phyloP scores from a whole-genome alignment of 1,139 yeast species.

The Pichia terricola region DNA sequence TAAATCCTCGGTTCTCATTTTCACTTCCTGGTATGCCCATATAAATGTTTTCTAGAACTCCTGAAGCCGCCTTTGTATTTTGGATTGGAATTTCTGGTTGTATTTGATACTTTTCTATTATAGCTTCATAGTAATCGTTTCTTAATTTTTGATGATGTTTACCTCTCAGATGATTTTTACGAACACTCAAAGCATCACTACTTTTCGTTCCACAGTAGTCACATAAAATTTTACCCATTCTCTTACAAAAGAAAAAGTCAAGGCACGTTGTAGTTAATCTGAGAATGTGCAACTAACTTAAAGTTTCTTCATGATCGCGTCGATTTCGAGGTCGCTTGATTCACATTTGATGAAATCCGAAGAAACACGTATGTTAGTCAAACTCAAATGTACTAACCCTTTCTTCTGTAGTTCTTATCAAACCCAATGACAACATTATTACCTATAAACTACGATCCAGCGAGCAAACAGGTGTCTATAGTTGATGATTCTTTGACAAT shows the following conservation, averaged over 20 bases:
- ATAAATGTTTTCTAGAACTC: slow-evolving; percentile 28
- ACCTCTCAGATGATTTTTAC: slow-evolving; percentile 76
- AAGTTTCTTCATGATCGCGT: too few species aligned
- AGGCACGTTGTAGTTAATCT: neutral
- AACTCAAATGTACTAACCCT: too few species aligned
- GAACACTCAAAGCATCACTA: slow-evolving; percentile 69
- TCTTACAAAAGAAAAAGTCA: neutral
- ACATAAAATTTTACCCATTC: slow-evolving; percentile 62
- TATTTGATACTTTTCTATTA: neutral
- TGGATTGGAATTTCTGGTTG: too few species aligned
- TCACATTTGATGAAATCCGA: too few species aligned
- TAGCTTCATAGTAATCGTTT: slow-evolving; percentile 41
- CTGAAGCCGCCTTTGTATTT: too few species aligned
- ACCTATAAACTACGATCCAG: slow-evolving; percentile 24
- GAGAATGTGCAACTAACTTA: neutral
- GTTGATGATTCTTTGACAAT: slow-evolving; percentile 16
- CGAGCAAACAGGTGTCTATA: slow-evolving; percentile 21
- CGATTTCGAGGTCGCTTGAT: too few species aligned
- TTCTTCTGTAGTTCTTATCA: too few species aligned
- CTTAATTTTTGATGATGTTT: slow-evolving; percentile 68
- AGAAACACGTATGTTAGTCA: too few species aligned
- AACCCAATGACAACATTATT: slow-evolving; percentile 3
- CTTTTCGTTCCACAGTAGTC: slow-evolving; percentile 68
- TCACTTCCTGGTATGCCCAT: slow-evolving; percentile 37
- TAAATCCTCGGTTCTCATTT: slow-evolving; percentile 8